Evolutionary conservation across 2,329 filamentous ascomycete species (phyloP), one percentile per base, ranked within the genome.

Genomic region (Boeremia exigua): DNA sequence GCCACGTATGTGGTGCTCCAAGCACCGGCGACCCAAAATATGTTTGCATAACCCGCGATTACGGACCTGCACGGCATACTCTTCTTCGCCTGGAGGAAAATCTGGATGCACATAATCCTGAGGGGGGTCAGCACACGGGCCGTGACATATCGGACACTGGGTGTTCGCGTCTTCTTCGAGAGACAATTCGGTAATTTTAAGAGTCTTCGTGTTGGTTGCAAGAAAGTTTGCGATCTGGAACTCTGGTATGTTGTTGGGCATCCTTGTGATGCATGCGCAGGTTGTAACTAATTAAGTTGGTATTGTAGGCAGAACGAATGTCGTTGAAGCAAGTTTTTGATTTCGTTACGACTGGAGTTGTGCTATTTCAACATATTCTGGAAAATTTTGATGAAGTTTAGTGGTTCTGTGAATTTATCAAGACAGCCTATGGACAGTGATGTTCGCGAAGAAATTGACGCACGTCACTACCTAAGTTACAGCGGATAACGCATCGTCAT

Each of bases 151-250:
- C 3, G 62, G 52, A 39, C 66, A 69, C 15, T 43, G 12, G 4
- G 14, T 34, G 2, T 52, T 46, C 11, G 53, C 37, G 15, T 37
- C 23, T 9, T 23, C 19, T 9, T n/a, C 6, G 2, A 43, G 12
- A n/a, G n/a, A 10, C 11, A 34, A 1, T 0, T 36, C 23, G 12
- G 8, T 29, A 2, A 27, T 11, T 7, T 33, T 29, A 6, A 67
- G 19, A 10, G 62, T 46, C 11, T 32, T 15, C 6, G 65, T 67
- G 23, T 68, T 56, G 14, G 33, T 48, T 10, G 58, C 44, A 32
- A 69, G 61, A 39, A 69, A 69, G 48, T 67, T 61, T 2, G 46
- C 32, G 38, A 66, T 60, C 15, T 61, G 58, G 17, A 53, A 56
- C 28, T 50, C 54, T 40, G 58, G 47, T 12, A 64, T 56, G 14